A percentile compares a stretch with the other conserved stretches of the same genome.
Evolutionary conservation across 2,329 filamentous ascomycete species (phyloP).

Genomic region (Neonectria ditissima): DNA sequence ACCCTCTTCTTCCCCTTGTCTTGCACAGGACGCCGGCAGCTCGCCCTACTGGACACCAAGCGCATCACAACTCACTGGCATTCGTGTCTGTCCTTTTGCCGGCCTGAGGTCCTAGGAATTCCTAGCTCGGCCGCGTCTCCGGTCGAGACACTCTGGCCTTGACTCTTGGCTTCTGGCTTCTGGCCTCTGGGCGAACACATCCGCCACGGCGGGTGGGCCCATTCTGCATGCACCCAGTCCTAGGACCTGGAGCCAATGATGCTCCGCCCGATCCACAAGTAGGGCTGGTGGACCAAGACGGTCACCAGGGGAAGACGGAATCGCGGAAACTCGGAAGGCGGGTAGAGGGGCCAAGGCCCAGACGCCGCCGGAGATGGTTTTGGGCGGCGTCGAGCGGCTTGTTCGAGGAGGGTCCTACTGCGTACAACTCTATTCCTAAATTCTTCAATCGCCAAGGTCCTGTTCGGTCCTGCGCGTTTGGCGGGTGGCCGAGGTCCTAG

Average conservation of each 20-base stretch:
- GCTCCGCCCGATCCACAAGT: constrained; percentile 42
- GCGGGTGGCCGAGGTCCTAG: constrained; percentile 32
- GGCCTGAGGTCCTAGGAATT: not conserved
- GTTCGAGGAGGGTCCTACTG: no score
- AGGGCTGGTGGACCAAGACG: constrained; percentile 40
- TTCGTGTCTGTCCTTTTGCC: not conserved
- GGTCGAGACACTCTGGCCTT: constrained; percentile 1
- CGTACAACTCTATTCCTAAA: constrained; percentile 3
- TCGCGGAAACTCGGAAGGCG: not conserved
- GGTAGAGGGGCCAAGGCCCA: not conserved
- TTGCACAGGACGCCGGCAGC: constrained; percentile 11
- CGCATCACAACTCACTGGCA: not conserved
- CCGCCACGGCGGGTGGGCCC: constrained; percentile 24
- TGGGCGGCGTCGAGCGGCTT: constrained; percentile 31
- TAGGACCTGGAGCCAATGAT: constrained; percentile 34
- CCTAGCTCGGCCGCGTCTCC: constrained; percentile 9
- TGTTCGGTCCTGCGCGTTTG: constrained; percentile 17
- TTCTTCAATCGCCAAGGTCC: constrained; percentile 20
- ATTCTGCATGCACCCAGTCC: constrained; percentile 23
- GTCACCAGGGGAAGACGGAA: constrained; percentile 28
- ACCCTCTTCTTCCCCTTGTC: constrained; percentile 11
- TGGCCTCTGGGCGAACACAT: constrained; percentile 11
- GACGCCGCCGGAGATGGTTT: not conserved
- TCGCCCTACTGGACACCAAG: constrained; percentile 5
- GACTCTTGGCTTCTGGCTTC: constrained; percentile 2